A percentile compares a stretch with the other conserved stretches of the same genome.
Evolutionary conservation across 2,329 filamentous ascomycete species (phyloP).

Genomic region (Alternaria rosae): DNA sequence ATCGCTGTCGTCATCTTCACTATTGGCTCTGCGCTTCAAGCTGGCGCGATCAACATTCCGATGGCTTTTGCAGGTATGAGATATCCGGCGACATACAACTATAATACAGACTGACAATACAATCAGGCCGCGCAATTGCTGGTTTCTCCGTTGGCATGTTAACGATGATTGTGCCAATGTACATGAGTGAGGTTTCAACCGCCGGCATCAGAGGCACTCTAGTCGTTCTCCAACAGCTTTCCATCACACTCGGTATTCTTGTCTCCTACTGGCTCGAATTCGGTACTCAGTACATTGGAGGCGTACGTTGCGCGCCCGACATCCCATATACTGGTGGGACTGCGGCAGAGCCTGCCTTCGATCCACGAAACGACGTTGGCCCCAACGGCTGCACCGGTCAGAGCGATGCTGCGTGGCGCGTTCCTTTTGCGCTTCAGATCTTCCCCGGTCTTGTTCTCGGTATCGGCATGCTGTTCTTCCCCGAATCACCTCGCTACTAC

Average conservation of each 20-base stretch:
- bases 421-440: constrained; percentile 81
- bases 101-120: background rate
- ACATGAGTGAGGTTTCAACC: constrained; percentile 32
- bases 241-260: constrained; percentile 29
- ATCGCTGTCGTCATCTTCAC: constrained; percentile 32
- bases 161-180: constrained; percentile 34
- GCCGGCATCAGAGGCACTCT: constrained; percentile 29
- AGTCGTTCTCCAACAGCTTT: constrained; percentile 30
- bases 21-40: constrained; percentile 27
- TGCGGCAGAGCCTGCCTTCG: constrained; percentile 49
- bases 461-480: constrained; percentile 58
- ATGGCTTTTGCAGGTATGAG: constrained; percentile 27
- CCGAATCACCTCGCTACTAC: constrained; percentile 37
- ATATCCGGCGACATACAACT: accelerated
- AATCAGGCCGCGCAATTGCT: constrained; percentile 25
- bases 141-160: constrained; percentile 32
- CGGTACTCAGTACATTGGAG: constrained; percentile 31
- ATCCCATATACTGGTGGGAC: constrained; percentile 58
- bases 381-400: constrained; percentile 31
- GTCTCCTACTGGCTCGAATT: constrained; percentile 32
- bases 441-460: constrained; percentile 79
- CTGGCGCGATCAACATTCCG: constrained; percentile 24
- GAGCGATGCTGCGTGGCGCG: constrained; percentile 60
- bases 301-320: constrained; percentile 55
- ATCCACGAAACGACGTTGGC: constrained; percentile 27